Base-by-base conservation (phyloP, 225 moss, liverwort and hornwort species). In the Physcomitrellopsis africana region DNA sequence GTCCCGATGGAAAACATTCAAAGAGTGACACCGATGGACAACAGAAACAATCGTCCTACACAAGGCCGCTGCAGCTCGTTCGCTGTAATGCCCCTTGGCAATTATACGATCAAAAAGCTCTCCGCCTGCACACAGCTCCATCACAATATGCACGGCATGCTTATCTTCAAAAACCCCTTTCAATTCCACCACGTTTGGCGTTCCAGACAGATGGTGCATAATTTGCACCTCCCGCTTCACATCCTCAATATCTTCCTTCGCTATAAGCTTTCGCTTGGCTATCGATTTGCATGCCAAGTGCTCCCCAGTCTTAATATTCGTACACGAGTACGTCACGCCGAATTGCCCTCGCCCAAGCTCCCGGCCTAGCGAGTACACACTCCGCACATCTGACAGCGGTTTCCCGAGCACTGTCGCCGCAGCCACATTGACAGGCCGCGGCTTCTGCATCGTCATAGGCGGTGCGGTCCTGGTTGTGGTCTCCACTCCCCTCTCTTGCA, bases 211-310 rank as follows among this genome's bases (percentile, higher is more conserved):
- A 27, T 79, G 73, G 68, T 79, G 74, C 79, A 79, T 79, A 45
- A 79, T 79, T 24, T 74, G 79, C 29, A 79, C 74, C 74, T 79
- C 79, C 15, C 79, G 66, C 67, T 44, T 72, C 29, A 79, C 73
- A 27, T 79, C 79, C 41, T 79, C 73, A 20, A 79, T 23, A 62
- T 79, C 79, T 46, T 79, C 79, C 79, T 67, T 72, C 11, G 60
- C 9, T 42, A 43, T 61, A 47, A 79, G 51, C 48, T 79, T 79
- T 51, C 79, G 66, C 67, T 79, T 79, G 7, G 79, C 73, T 20
- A 79, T 79, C 32, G 67, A 67, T 59, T 79, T 79, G 52, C 79
- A 79, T 0, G 74, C 79, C 10, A 45, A 62, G 3, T 44, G 13
- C 59, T 79, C 79, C 19, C 54, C 48, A 5, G 67, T 73, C 46